phyloP scores from a whole-genome alignment of 345 rosid species.

The Hibiscus trionum region DNA sequence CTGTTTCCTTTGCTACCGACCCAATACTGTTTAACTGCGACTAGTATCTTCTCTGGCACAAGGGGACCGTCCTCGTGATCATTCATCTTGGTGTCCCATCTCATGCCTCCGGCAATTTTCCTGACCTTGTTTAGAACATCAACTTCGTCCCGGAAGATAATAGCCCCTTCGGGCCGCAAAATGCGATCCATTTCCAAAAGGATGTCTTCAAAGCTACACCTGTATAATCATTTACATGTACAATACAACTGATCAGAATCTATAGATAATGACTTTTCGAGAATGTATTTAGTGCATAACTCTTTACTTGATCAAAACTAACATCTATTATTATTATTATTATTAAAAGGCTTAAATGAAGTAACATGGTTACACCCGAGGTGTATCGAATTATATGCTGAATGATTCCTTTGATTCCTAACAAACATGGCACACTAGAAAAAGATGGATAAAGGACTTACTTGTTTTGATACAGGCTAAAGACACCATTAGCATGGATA shows the following conservation, averaged over 20 bases:
- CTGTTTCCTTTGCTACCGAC: slow-evolving; percentile 53
- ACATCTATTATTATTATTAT: no score
- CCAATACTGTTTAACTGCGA: slow-evolving; percentile 80
- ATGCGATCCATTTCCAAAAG: slow-evolving; percentile 86
- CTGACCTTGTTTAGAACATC: slow-evolving; percentile 69
- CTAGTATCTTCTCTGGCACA: slow-evolving; percentile 67
- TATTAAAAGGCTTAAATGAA: no score
- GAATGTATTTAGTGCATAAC: no score
- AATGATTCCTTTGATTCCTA: not conserved
- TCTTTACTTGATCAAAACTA: no score
- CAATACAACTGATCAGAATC: slow-evolving; percentile 5
- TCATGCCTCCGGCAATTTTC: slow-evolving; percentile 65
- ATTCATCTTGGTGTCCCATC: slow-evolving; percentile 75
- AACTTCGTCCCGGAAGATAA: slow-evolving; percentile 74
- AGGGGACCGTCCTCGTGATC: slow-evolving; percentile 91
- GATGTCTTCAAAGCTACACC: slow-evolving; percentile 79
- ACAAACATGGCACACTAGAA: not conserved
- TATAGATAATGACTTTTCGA: no score
- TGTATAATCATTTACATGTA: slow-evolving; percentile 14
- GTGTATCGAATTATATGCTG: not conserved
- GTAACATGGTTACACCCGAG: no score
- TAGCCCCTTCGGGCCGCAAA: slow-evolving; percentile 76
- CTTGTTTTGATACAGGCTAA: slow-evolving; percentile 69
- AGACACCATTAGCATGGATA: slow-evolving; percentile 75
- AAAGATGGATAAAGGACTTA: slow-evolving; percentile 22